phyloP scores from a whole-genome alignment of 73 alveolate species.

The Effrenium voratum region DNA sequence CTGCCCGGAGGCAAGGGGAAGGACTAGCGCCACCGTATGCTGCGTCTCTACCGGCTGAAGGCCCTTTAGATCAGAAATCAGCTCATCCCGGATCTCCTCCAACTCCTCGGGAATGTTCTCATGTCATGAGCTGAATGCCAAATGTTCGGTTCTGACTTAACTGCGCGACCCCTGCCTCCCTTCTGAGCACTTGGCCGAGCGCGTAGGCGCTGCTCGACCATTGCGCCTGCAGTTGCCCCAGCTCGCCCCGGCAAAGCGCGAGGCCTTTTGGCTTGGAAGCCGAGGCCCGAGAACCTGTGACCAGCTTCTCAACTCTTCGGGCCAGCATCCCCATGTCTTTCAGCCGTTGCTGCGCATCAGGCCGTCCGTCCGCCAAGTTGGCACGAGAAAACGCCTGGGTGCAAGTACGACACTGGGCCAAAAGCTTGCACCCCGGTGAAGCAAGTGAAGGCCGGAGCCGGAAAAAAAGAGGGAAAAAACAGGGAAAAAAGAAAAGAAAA shows the following conservation, averaged over 20 bases:
- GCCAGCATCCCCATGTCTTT: constrained; percentile 22
- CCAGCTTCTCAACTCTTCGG: not conserved
- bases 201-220: no score
- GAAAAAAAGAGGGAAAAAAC: not conserved
- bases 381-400: constrained; percentile 49
- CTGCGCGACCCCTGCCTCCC: no score
- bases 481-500: not conserved
- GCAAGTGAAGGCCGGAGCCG: no score
- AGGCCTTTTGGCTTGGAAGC: no score
- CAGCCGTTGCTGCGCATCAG: constrained; percentile 23
- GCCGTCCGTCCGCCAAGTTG: not conserved
- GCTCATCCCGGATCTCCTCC: constrained; percentile 54
- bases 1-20: not conserved
- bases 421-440: not conserved
- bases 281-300: no score
- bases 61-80: constrained; percentile 45
- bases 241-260: no score
- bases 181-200: no score
- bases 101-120: not conserved
- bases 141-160: no score
- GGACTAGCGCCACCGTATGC: constrained; percentile 66
- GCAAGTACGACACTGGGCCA: not conserved
- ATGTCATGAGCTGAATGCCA: no score
- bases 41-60: constrained; percentile 71
- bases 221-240: no score